Conservation (phyloP, 148 eudicot species). For the Amaranthus cruentus region DNA sequence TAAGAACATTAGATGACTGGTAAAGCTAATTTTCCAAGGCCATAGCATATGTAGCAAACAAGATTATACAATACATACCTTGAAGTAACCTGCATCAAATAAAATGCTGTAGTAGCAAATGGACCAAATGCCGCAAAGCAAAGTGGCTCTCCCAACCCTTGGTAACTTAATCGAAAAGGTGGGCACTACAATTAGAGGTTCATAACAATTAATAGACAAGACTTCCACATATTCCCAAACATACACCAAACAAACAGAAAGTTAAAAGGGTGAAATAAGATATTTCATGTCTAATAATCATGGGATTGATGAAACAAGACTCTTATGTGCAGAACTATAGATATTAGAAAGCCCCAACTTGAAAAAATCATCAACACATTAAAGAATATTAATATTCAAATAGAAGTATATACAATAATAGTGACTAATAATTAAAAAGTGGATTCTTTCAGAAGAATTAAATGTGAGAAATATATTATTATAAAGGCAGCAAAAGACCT, state of each 20-base stretch:
- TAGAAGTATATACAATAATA: background rate
- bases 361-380: background rate
- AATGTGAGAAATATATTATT: background rate
- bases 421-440: background rate
- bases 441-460: background rate
- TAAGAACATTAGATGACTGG: slow-evolving; percentile 8
- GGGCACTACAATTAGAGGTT: slow-evolving; percentile 57
- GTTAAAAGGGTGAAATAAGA: background rate
- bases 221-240: background rate
- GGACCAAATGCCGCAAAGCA: slow-evolving; percentile 94
- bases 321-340: background rate
- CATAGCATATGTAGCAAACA: background rate
- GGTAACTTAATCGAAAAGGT: slow-evolving; percentile 87
- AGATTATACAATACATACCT: slow-evolving; percentile 29
- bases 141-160: slow-evolving; percentile 89
- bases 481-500: background rate
- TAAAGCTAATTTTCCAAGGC: background rate
- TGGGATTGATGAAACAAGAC: background rate
- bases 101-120: slow-evolving; percentile 82
- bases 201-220: background rate
- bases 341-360: background rate
- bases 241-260: background rate
- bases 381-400: background rate
- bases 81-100: slow-evolving; percentile 56
- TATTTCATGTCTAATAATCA: background rate